These are phyloP conservation scores for Corchorus capsularis DNA, from an alignment of 345 rosid genomes.

Conservation along the genomic window DNA sequence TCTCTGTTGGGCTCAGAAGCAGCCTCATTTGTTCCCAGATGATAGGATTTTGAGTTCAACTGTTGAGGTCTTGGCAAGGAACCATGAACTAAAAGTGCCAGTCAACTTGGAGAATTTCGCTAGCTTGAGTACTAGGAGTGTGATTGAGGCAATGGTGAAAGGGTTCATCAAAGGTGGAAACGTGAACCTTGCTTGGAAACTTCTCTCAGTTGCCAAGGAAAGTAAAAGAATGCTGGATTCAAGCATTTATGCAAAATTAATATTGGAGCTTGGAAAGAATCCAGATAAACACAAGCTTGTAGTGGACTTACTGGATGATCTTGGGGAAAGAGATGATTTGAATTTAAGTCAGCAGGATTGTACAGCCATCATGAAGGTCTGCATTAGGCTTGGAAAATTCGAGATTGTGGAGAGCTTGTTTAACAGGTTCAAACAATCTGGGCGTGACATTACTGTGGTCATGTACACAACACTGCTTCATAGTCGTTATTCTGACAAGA, in stretches of 20 bases:
- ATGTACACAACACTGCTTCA: constrained; percentile 90
- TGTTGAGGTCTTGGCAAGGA: constrained; percentile 71
- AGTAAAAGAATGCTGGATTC: constrained; percentile 64
- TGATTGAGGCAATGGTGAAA: constrained; percentile 81
- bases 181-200: constrained; percentile 68
- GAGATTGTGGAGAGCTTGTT: constrained; percentile 65
- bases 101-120: constrained; percentile 49
- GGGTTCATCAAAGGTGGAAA: constrained; percentile 73
- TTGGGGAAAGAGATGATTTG: constrained; percentile 66
- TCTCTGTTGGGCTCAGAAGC: constrained; percentile 80
- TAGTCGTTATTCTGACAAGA: constrained; percentile 57
- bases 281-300: constrained; percentile 67
- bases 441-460: constrained; percentile 58
- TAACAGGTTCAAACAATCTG: constrained; percentile 64
- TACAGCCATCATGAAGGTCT: constrained; percentile 84
- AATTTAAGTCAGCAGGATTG: constrained; percentile 71
- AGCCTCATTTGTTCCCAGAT: constrained; percentile 66
- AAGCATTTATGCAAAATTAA: constrained; percentile 66
- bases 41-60: constrained; percentile 65
- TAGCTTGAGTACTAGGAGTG: constrained; percentile 55
- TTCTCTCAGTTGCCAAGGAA: constrained; percentile 52
- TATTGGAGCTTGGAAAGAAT: constrained; percentile 67
- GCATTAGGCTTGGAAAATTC: constrained; percentile 56
- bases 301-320: constrained; percentile 52
- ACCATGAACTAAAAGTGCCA: constrained; percentile 61